Evolutionary conservation across 2,329 filamentous ascomycete genomes (phyloP).

Genomic region (Cladosporium phlei): DNA sequence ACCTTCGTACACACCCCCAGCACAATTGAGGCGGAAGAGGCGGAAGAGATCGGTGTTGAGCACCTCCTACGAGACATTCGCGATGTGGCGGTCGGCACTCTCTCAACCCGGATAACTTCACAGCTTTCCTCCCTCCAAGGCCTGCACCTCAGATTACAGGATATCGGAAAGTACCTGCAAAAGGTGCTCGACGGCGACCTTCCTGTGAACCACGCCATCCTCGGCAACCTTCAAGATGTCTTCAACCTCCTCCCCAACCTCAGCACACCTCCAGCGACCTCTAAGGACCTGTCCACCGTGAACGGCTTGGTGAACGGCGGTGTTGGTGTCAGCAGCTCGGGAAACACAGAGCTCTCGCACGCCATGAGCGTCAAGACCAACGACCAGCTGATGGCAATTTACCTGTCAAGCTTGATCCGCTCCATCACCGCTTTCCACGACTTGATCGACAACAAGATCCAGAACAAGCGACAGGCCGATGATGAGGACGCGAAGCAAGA

Average conservation of each 20-base stretch:
- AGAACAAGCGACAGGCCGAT: constrained; percentile 94
- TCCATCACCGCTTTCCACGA: constrained; percentile 99
- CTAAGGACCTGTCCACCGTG: constrained; percentile 55
- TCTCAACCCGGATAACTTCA: constrained; percentile 94
- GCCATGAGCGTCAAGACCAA: constrained; percentile 99
- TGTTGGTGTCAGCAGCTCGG: constrained; percentile 49
- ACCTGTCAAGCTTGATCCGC: constrained; percentile 90
- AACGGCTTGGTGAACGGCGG: constrained; percentile 51
- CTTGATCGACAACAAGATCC: constrained; percentile 98
- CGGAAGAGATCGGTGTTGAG: constrained; percentile 97
- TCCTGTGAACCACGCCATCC: constrained; percentile 93
- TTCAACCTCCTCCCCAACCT: constrained; percentile 98
- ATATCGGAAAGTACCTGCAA: constrained; percentile 92
- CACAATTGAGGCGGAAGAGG: constrained; percentile 97
- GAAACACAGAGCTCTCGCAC: constrained; percentile 82
- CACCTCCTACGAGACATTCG: constrained; percentile 96
- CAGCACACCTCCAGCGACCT: constrained; percentile 69
- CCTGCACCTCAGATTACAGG: constrained; percentile 85
- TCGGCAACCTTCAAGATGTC: constrained; percentile 97
- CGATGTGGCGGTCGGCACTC: constrained; percentile 92
- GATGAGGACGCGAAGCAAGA: constrained; percentile 84
- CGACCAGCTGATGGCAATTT: constrained; percentile 97
- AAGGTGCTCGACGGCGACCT: constrained; percentile 91
- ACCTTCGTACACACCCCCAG: constrained; percentile 98
- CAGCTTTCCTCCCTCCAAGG: constrained; percentile 97